Percentiles rank a stretch among this genome's conserved stretches.
phyloP scores from a whole-genome alignment of 2,329 filamentous ascomycete genomes.

The Aspergillus sp. region DNA sequence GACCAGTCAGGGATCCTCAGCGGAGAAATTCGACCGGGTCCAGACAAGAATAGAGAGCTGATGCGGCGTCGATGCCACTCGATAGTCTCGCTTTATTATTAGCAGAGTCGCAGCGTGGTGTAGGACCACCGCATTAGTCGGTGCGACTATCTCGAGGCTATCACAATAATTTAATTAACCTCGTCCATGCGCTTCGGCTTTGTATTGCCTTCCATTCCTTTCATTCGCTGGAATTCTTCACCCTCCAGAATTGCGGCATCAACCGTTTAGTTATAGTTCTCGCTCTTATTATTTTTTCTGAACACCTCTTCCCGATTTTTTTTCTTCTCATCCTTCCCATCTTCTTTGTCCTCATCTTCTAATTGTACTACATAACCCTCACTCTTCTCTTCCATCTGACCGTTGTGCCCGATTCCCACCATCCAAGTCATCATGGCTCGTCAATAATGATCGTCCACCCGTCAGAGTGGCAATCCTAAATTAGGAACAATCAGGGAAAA shows the following conservation, averaged over 20 bases:
- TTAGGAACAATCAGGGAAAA: slow-evolving; percentile 1
- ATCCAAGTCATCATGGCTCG: neutral
- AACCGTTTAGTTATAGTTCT: neutral
- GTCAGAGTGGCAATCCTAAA: slow-evolving; percentile 5
- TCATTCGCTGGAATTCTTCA: neutral
- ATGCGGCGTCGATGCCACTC: slow-evolving; percentile 12
- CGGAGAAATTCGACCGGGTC: neutral
- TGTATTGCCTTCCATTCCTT: neutral
- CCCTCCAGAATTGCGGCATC: neutral
- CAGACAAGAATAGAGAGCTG: slow-evolving; percentile 5
- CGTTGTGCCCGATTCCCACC: neutral
- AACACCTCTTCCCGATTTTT: neutral
- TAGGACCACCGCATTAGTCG: neutral
- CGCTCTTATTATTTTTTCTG: neutral
- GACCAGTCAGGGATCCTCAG: neutral
- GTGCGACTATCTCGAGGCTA: neutral
- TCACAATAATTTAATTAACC: neutral
- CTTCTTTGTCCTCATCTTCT: neutral
- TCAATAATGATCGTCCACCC: slow-evolving; percentile 4
- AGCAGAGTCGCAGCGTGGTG: slow-evolving; percentile 1
- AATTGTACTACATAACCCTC: neutral
- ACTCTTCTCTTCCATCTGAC: neutral
- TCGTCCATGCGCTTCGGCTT: neutral
- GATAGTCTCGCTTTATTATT: slow-evolving; percentile 8
- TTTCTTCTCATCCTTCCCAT: neutral